Evolutionary conservation across 768 basidiomycete species (phyloP).

Genomic region (Baorangia bicolor): DNA sequence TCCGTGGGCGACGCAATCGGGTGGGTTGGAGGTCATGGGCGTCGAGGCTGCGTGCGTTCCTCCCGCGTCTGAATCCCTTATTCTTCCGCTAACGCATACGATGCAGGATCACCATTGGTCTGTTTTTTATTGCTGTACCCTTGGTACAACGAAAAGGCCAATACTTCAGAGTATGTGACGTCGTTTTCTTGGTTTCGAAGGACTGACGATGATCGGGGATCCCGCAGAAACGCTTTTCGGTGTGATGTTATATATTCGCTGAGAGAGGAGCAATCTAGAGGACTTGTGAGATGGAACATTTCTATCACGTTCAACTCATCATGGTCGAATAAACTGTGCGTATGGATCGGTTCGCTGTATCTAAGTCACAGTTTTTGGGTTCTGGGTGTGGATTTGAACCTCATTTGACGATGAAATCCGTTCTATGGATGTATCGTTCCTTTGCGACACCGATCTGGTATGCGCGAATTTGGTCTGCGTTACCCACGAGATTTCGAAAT

Average conservation of each 20-base stretch:
- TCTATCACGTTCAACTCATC: neutral
- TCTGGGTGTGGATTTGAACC: neutral
- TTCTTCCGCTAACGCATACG: neutral
- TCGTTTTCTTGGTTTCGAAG: neutral
- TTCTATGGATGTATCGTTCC: neutral
- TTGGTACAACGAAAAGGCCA: constrained; percentile 35
- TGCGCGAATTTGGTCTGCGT: neutral
- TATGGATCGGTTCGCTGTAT: neutral
- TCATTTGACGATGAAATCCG: neutral
- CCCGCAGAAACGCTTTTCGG: constrained; percentile 20
- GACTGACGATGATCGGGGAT: neutral
- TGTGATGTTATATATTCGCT: constrained; percentile 3
- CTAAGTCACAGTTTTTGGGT: neutral
- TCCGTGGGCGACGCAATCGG: constrained; percentile 37
- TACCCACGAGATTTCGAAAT: neutral
- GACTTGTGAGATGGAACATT: neutral
- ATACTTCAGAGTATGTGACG: constrained; percentile 33
- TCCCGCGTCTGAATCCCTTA: neutral
- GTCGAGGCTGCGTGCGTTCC: constrained; percentile 38
- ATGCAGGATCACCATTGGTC: constrained; percentile 30
- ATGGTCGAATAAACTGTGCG: neutral
- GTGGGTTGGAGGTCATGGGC: constrained; percentile 37
- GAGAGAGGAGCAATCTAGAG: neutral
- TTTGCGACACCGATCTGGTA: neutral
- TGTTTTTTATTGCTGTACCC: constrained; percentile 39